Percentiles rank a stretch among this genome's conserved stretches.
Conservation (phyloP, 257 asterid genomes). For the Jacaranda mimosifolia region DNA sequence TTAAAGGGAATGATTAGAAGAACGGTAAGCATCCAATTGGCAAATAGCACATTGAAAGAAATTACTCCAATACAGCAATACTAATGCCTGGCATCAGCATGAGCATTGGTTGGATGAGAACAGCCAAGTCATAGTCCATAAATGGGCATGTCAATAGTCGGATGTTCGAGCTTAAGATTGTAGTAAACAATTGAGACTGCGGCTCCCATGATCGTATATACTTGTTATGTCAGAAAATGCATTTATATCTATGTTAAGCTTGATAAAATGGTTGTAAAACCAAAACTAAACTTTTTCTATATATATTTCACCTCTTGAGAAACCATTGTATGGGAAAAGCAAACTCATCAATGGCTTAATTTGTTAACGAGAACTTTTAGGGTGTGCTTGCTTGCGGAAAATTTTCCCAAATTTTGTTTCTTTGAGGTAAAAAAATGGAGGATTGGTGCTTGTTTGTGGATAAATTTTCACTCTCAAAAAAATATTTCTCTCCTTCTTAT, state of each 20-base stretch:
- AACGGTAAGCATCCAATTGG: slow-evolving; percentile 99
- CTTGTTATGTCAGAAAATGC: slow-evolving; percentile 56
- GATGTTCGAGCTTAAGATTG: slow-evolving; percentile 91
- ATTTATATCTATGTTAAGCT: too few species aligned
- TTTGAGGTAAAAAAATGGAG: too few species aligned
- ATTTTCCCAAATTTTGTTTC: too few species aligned
- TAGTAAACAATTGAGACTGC: slow-evolving; percentile 90
- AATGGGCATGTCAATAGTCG: slow-evolving; percentile 92
- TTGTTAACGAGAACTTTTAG: neutral
- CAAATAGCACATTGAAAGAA: slow-evolving; percentile 91
- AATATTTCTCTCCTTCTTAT: too few species aligned
- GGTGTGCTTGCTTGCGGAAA: too few species aligned
- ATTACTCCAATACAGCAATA: slow-evolving; percentile 90
- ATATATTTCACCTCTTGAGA: neutral
- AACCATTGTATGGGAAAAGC: neutral
- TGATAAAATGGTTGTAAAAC: neutral
- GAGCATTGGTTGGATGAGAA: slow-evolving; percentile 98
- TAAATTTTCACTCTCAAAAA: too few species aligned
- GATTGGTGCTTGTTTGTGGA: too few species aligned
- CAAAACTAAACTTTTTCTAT: neutral
- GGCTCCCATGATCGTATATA: slow-evolving; percentile 99
- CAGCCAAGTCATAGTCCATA: slow-evolving; percentile 93
- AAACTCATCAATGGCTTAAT: neutral
- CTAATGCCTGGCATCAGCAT: slow-evolving; percentile 98
- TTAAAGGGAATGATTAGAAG: slow-evolving; percentile 90